Conservation (phyloP, 2,329 filamentous ascomycete genomes). For the Diaporthe helianthi region DNA sequence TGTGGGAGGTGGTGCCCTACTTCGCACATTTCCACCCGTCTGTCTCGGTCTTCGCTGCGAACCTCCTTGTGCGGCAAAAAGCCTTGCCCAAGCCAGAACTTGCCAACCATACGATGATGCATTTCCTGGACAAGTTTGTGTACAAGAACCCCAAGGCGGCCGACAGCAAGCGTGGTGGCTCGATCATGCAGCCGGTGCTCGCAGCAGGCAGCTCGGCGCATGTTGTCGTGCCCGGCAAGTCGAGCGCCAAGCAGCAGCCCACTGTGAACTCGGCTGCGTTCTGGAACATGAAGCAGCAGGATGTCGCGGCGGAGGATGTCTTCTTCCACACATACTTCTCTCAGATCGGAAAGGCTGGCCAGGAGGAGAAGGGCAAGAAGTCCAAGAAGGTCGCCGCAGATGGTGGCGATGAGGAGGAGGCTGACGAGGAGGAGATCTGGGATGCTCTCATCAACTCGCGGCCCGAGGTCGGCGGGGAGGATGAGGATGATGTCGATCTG, state of each 20-base stretch:
- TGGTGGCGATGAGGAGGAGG: conserved; percentile 63
- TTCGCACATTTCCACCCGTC: conserved; percentile 90
- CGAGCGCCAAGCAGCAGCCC: conserved; percentile 45
- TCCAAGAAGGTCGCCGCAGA: conserved; percentile 51
- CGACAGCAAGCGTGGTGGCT: conserved; percentile 73
- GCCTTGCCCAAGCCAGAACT: conserved; percentile 90
- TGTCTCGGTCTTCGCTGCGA: conserved; percentile 81
- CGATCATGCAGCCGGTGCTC: conserved; percentile 93
- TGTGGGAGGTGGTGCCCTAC: conserved; percentile 88
- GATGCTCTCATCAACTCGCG: conserved; percentile 83
- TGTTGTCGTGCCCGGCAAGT: conserved; percentile 62
- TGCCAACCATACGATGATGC: conserved; percentile 86
- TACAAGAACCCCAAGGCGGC: conserved; percentile 89
- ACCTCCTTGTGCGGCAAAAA: conserved; percentile 71
- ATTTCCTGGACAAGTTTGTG: conserved; percentile 98
- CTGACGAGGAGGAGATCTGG: conserved; percentile 85
- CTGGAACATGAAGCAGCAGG: conserved; percentile 87
- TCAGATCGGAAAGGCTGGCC: conserved; percentile 68
- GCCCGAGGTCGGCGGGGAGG: conserved; percentile 76
- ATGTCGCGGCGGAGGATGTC: conserved; percentile 88
- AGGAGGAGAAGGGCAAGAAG: conserved; percentile 52
- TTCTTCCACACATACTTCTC: conserved; percentile 99
- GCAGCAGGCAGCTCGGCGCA: conserved; percentile 60
- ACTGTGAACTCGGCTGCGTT: conserved; percentile 85
- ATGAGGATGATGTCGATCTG: conserved; percentile 55